Percentiles rank a stretch among this genome's conserved stretches.
Conservation (phyloP, 345 rosid genomes). For the Laguncularia racemosa region DNA sequence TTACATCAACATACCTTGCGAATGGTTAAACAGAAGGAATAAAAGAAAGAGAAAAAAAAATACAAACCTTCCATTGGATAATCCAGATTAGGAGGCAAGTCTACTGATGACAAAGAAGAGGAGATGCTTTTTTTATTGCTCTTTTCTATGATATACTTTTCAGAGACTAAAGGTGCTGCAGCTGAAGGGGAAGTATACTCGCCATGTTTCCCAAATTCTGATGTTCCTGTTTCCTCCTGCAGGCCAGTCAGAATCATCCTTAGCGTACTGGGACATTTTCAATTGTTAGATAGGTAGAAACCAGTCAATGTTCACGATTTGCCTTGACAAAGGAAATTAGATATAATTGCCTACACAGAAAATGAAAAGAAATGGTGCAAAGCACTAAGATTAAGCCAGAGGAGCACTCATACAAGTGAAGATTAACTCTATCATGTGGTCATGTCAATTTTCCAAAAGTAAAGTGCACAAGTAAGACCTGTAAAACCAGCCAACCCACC, state of each 20-base stretch:
- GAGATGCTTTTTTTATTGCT: conserved; percentile 14
- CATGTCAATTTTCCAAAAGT: no score
- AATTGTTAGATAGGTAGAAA: no score
- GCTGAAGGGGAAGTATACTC: conserved; percentile 17
- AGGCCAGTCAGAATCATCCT: conserved; percentile 5
- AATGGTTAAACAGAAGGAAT: background rate
- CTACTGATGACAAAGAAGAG: conserved; percentile 12
- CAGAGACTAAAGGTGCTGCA: conserved; percentile 12
- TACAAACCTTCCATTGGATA: conserved; percentile 9
- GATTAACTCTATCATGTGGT: no score
- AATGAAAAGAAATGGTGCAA: no score
- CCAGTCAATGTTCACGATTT: no score
- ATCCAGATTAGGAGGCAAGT: conserved; percentile 11
- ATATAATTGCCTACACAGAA: no score
- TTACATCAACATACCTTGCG: background rate
- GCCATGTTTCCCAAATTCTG: conserved; percentile 9
- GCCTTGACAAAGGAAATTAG: no score
- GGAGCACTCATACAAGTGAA: no score
- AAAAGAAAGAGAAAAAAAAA: background rate
- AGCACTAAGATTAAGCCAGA: no score
- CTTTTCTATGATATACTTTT: conserved; percentile 13
- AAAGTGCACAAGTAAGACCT: no score
- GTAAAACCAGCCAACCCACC: no score
- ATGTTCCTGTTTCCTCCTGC: conserved; percentile 29
- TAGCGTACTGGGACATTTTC: no score